Evolutionary conservation across 1,284 basidiomycete genomes (phyloP).

Genomic region (Ceratobasidium sp.): DNA sequence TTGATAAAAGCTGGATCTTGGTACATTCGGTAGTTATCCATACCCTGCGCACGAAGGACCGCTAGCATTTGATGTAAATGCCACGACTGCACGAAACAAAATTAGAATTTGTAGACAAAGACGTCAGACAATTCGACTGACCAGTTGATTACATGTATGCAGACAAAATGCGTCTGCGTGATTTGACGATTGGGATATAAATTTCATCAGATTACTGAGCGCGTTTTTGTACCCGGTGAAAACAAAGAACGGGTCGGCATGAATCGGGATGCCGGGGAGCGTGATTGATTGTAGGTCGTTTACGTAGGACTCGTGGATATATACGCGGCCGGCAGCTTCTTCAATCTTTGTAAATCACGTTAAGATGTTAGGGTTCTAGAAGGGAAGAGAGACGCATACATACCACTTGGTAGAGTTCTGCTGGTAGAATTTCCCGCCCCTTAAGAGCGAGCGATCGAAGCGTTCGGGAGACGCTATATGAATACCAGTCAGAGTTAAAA

Average conservation of each 20-base stretch:
- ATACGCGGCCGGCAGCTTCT: slow-evolving; percentile 11
- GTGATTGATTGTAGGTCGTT: slow-evolving; percentile 1
- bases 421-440: background rate
- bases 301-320: slow-evolving; percentile 13
- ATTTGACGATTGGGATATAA: background rate
- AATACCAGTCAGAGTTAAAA: slow-evolving; percentile 10
- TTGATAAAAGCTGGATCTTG: no score
- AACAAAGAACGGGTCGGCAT: slow-evolving; percentile 20
- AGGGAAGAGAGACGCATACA: background rate
- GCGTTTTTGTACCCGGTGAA: slow-evolving; percentile 18
- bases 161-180: background rate
- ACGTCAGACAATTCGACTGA: background rate
- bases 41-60: slow-evolving; percentile 14
- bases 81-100: background rate
- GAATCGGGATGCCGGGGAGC: slow-evolving; percentile 2
- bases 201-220: background rate
- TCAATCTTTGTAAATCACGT: background rate
- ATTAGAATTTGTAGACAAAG: background rate
- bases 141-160: slow-evolving; percentile 1
- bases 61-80: background rate
- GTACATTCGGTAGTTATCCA: slow-evolving; percentile 16
- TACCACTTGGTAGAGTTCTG: slow-evolving; percentile 2
- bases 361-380: no score
- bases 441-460: background rate
- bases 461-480: background rate